Evolutionary conservation across 2,329 filamentous ascomycete genomes (phyloP).

Genomic region (Cladosporium sp.): DNA sequence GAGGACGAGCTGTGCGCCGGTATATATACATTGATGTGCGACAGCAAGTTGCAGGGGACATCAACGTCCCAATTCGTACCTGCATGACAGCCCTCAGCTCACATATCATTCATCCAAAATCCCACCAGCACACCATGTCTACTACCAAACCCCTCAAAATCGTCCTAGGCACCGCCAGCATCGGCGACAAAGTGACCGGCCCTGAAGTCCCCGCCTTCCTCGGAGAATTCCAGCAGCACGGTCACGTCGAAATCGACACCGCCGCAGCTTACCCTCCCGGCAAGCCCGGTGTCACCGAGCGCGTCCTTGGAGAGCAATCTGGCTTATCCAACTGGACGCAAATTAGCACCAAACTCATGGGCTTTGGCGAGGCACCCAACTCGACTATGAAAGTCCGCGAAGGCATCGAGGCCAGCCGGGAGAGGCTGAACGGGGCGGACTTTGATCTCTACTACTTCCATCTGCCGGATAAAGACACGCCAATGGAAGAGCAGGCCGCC

Average conservation of each 20-base stretch:
- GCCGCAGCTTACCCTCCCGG: slow-evolving; percentile 20
- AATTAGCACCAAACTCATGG: slow-evolving; percentile 24
- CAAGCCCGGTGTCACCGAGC: slow-evolving; percentile 22
- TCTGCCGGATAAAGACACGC: slow-evolving; percentile 42
- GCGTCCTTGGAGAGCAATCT: slow-evolving; percentile 18
- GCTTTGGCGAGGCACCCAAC: background rate
- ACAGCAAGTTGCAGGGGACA: too few relatives aligned
- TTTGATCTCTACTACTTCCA: slow-evolving; percentile 49
- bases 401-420: slow-evolving; percentile 32
- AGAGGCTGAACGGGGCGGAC: slow-evolving; percentile 34
- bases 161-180: background rate
- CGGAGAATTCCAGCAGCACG: slow-evolving; percentile 21
- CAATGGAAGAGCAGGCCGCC: slow-evolving; percentile 41
- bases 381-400: slow-evolving; percentile 16
- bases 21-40: too few relatives aligned
- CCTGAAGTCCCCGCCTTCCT: background rate
- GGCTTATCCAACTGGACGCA: slow-evolving; percentile 18
- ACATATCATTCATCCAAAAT: too few relatives aligned
- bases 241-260: slow-evolving; percentile 26
- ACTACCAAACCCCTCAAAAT: background rate
- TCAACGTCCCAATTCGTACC: too few relatives aligned
- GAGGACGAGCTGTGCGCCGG: too few relatives aligned
- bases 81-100: too few relatives aligned
- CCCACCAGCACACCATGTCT: background rate
- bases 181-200: background rate